Evolutionary conservation across 2,329 filamentous ascomycete genomes (phyloP), one percentile per base, ranked within the genome.

Genomic region (Immersiporthe knoxdaviesiana): DNA sequence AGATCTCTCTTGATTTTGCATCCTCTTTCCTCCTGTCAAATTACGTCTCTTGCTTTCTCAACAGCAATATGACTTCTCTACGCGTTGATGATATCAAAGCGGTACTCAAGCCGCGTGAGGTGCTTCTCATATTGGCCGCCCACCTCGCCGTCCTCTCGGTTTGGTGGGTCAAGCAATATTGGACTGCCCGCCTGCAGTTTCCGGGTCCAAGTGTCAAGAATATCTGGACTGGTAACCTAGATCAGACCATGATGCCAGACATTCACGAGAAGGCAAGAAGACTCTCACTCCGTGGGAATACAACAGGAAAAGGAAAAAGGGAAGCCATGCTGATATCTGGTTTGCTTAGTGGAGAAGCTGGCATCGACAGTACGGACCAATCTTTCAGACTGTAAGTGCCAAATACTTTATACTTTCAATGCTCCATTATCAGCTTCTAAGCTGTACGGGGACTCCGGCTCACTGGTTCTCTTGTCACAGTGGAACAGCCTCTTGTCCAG

Each of bases 111-210:
- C 60, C 39, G n/a, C 39, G 27, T 30, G 60, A 63, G 37, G 39
- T 47, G n/a, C 2, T 63, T 27, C 7, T 63, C 35, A 44, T 63
- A 12, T 47, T 41, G 12, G 35, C 37, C 21, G 39, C 24, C 37
- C 39, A 44, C 41, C n/a, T 63, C 60, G 60, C 39, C 10, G 37
- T 50, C 11, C 24, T 63, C 14, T 18, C 24, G 2, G 18, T 47
- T 5, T 63, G 60, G 60, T 63, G 37, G 60, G n/a, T 63, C n/a
- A 63, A 63, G n/a, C 60, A 63, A 24, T 63, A 63, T 30, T 50
- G 60, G 60, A 2, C 60, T 32, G 60, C 60, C 2, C 60, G 60
- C 37, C n/a, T 63, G 10, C 60, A 63, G 41, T 63, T 63, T n/a
- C 60, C 60, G 2, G 60, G 60, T 21, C 60, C 60, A n/a, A 18